These are phyloP conservation scores for Gastrolobium villosum DNA, from an alignment of 306 rosid genomes.

Conservation along the genomic window DNA sequence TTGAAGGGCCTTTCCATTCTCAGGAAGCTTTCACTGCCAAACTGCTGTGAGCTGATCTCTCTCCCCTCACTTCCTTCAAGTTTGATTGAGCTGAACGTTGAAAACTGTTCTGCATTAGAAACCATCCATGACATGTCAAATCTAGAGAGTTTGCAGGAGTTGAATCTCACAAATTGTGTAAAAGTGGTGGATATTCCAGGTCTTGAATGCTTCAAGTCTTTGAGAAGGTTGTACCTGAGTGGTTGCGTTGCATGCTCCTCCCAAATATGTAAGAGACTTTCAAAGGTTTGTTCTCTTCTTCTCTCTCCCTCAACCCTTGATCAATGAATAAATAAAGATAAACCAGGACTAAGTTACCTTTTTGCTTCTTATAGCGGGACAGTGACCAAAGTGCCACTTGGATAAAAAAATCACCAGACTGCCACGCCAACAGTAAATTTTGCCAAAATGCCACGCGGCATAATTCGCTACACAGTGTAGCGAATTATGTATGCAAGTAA, in stretches of 20 bases:
- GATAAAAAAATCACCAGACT: too few species aligned
- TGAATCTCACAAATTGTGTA: conserved; percentile 69
- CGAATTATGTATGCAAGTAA: too few species aligned
- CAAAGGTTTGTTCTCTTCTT: conserved; percentile 62
- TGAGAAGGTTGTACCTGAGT: conserved; percentile 60
- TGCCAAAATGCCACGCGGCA: too few species aligned
- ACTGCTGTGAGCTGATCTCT: conserved; percentile 58
- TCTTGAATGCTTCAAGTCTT: conserved; percentile 68
- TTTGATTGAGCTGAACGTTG: conserved; percentile 56
- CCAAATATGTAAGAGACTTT: conserved; percentile 53
- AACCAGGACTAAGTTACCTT: not conserved
- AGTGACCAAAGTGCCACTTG: too few species aligned
- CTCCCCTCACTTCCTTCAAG: conserved; percentile 80
- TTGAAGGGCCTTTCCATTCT: conserved; percentile 63
- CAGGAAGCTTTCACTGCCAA: conserved; percentile 46
- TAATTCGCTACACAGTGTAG: too few species aligned
- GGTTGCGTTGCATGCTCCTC: conserved; percentile 66
- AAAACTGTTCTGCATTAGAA: conserved; percentile 62
- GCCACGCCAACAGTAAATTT: too few species aligned
- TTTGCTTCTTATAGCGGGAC: conserved; percentile 1
- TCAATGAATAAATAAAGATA: not conserved
- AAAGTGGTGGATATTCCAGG: conserved; percentile 69
- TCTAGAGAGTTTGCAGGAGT: conserved; percentile 52
- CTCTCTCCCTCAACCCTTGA: conserved; percentile 14
- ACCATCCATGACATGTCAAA: conserved; percentile 61